Conservation (phyloP, 106 monocot genomes). For the Dendrobium nobile region DNA sequence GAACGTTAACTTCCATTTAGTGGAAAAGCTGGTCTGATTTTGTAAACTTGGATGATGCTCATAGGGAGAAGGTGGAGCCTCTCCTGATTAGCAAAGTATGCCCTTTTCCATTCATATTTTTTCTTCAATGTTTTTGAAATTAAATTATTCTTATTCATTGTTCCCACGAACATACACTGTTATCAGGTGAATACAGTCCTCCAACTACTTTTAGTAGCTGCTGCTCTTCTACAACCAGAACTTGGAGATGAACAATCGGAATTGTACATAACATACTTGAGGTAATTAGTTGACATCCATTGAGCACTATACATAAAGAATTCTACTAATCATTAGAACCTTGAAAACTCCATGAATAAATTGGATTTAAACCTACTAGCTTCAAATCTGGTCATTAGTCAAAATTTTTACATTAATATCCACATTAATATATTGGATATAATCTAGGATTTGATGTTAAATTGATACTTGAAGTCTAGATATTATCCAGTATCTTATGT, state of each 20-base stretch:
- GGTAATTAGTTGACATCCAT: conserved; percentile 29
- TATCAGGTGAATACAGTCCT: conserved; percentile 85
- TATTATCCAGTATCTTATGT: not conserved
- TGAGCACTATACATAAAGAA: not conserved
- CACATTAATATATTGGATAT: too few relatives aligned
- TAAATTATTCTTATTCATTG: not conserved
- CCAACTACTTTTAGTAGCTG: conserved; percentile 81
- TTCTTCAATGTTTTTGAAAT: not conserved
- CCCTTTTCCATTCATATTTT: not conserved
- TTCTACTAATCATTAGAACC: not conserved
- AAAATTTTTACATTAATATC: too few relatives aligned
- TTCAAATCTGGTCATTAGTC: too few relatives aligned
- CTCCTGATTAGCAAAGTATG: conserved; percentile 94
- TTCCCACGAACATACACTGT: not conserved
- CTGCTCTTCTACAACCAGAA: conserved; percentile 89
- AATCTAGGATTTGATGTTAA: too few relatives aligned
- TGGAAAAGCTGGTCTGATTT: conserved; percentile 89
- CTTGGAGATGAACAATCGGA: conserved; percentile 64
- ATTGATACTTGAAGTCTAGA: not conserved
- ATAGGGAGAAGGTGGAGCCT: conserved; percentile 73
- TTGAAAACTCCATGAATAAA: not conserved
- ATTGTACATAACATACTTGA: conserved; percentile 64
- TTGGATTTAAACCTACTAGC: not conserved
- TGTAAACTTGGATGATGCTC: conserved; percentile 52
- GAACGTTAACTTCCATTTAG: conserved; percentile 25